phyloP scores from a whole-genome alignment of 768 basidiomycete species.

The Pulveroboletus sp. region DNA sequence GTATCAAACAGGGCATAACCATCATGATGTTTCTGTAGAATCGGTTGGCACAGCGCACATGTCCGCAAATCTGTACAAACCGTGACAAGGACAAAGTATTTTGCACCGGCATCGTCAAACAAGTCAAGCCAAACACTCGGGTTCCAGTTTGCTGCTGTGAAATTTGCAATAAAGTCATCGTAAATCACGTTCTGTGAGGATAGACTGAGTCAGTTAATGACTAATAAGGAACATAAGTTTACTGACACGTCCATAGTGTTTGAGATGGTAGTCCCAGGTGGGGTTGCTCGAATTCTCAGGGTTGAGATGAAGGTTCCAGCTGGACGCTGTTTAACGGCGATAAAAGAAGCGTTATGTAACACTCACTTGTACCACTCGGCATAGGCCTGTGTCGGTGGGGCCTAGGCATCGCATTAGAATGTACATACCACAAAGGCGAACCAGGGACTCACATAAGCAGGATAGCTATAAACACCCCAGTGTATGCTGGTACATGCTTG shows the following conservation, averaged over 20 bases:
- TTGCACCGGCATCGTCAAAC: slow-evolving; percentile 55
- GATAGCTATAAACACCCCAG: slow-evolving; percentile 48
- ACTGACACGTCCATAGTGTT: slow-evolving; percentile 44
- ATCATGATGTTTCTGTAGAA: slow-evolving; percentile 56
- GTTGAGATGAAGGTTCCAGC: slow-evolving; percentile 38
- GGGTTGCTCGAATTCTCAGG: slow-evolving; percentile 34
- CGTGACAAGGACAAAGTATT: slow-evolving; percentile 59
- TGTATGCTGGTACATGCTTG: slow-evolving; percentile 36
- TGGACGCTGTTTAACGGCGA: slow-evolving; percentile 8
- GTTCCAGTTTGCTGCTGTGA: slow-evolving; percentile 52
- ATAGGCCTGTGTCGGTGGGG: slow-evolving; percentile 35
- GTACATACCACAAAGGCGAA: background rate
- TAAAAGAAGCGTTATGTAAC: background rate
- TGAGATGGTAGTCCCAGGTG: slow-evolving; percentile 48
- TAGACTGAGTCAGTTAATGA: background rate
- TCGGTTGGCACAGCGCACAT: background rate
- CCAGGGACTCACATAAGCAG: slow-evolving; percentile 37
- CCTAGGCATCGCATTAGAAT: slow-evolving; percentile 26
- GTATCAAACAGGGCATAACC: slow-evolving; percentile 59
- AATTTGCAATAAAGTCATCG: slow-evolving; percentile 57
- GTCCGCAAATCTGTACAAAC: slow-evolving; percentile 24
- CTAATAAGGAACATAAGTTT: background rate
- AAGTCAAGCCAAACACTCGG: slow-evolving; percentile 54
- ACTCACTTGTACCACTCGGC: slow-evolving; percentile 59
- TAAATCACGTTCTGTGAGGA: slow-evolving; percentile 42